phyloP scores from a whole-genome alignment of 345 rosid species.

The Acer negundo region DNA sequence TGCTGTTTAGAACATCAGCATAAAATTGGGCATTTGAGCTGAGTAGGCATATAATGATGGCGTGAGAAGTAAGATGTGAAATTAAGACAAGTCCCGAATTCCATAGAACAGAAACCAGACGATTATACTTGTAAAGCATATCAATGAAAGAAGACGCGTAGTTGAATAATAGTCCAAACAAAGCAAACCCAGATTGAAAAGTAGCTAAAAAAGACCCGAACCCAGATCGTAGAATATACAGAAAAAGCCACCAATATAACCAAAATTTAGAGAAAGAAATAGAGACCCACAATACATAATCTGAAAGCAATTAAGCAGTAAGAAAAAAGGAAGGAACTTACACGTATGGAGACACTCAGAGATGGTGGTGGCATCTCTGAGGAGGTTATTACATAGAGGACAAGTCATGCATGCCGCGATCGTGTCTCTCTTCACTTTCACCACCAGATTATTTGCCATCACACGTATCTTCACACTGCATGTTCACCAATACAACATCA shows the following conservation, averaged over 20 bases:
- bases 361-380: conserved; percentile 88
- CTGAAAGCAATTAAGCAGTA: conserved; percentile 18
- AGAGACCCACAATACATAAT: not conserved
- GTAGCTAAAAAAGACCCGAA: conserved; percentile 15
- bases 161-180: conserved; percentile 23
- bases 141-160: not conserved
- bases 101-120: not conserved
- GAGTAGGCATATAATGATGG: not conserved
- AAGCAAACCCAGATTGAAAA: conserved; percentile 26
- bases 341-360: conserved; percentile 96
- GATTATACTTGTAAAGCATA: not conserved
- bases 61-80: not conserved
- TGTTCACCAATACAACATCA: conserved; percentile 45
- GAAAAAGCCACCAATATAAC: conserved; percentile 8
- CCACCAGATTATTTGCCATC: conserved; percentile 58
- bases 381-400: conserved; percentile 74
- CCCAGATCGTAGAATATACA: conserved; percentile 30
- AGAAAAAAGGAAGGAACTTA: conserved; percentile 45
- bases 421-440: conserved; percentile 65
- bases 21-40: not conserved
- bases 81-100: not conserved
- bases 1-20: not conserved
- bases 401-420: conserved; percentile 78
- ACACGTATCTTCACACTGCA: conserved; percentile 45
- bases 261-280: conserved; percentile 24